Evolutionary conservation across 768 basidiomycete genomes (phyloP), one percentile per base, ranked within the genome.

Genomic region (Chalciporus piperatus): DNA sequence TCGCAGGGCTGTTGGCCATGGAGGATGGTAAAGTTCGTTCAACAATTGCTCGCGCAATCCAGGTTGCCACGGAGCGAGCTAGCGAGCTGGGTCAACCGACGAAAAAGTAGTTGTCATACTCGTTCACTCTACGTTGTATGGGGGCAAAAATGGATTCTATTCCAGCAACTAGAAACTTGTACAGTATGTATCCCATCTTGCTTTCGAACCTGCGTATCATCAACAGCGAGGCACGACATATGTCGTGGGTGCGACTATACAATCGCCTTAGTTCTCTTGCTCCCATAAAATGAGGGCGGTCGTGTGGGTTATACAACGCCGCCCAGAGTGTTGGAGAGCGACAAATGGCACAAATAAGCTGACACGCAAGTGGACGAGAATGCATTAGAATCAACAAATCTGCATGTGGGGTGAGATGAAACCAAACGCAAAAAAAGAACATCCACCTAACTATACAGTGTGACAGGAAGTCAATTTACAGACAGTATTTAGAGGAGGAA

Each of bases 261-360:
- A 19, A 40, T 61, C 61, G 55, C 59, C 54, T 57, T 48, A 22
- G 6, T 69, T 54, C 58, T 92, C 65, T 95, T 74, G 92, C 92
- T 95, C 87, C 79, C 83, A 70, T 92, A 90, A 95, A 96, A 96
- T 95, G 87, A 93, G 91, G 82, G 85, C 84, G 80, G 74, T 74
- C 88, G 87, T 84, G 85, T 92, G 68, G 71, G 67, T 65, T 60
- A 52, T 69, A 54, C 59, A 61, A 83, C 86, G 86, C 80, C 82
- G 83, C 80, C 86, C 93, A 95, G 93, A 95, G 93, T 96, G 93
- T 95, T 81, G 81, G 80, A 80, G 91, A 96, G 92, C 93, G 66
- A 48, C 23, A 3, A 32, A 25, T 14, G 20, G 6, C 5, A 33
- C 14, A 20, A 59, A 49, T 25, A 49, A 19, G 22, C 4, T 6